A percentile compares a stretch with the other conserved stretches of the same genome.
Evolutionary conservation across 306 rosid species (phyloP).

Genomic region (Castanospermum australe): DNA sequence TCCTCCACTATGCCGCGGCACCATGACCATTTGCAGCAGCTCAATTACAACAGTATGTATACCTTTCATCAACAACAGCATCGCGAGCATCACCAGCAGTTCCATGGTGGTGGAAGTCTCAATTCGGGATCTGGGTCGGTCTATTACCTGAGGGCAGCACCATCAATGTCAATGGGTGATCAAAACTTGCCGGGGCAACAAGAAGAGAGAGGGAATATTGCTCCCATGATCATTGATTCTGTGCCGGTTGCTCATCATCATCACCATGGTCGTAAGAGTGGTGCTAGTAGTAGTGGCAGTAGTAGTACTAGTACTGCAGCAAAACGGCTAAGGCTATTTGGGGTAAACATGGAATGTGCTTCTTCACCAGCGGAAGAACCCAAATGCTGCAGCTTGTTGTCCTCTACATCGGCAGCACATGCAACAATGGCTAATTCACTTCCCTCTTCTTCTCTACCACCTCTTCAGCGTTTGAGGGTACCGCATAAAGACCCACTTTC

Average conservation of each 20-base stretch:
- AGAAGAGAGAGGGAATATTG: constrained; percentile 21
- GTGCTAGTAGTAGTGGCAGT: background rate
- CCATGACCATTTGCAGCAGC: constrained; percentile 35
- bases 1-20: background rate
- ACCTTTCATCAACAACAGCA: constrained; percentile 22
- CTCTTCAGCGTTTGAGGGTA: constrained; percentile 34
- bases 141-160: constrained; percentile 28
- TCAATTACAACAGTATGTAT: constrained; percentile 28
- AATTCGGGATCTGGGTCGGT: constrained; percentile 32
- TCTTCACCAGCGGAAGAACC: constrained; percentile 30
- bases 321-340: constrained; percentile 69
- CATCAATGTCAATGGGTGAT: constrained; percentile 13
- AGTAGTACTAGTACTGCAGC: background rate
- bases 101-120: background rate
- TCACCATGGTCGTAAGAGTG: background rate
- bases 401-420: constrained; percentile 1
- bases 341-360: constrained; percentile 80
- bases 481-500: constrained; percentile 30
- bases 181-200: background rate
- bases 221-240: constrained; percentile 56
- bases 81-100: constrained; percentile 14
- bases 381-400: constrained; percentile 12
- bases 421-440: constrained; percentile 22
- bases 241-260: constrained; percentile 41
- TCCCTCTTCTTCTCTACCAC: constrained; percentile 15